phyloP scores from a whole-genome alignment of 2,329 filamentous ascomycete species.

The Neopestalotiopsis clavispora region DNA sequence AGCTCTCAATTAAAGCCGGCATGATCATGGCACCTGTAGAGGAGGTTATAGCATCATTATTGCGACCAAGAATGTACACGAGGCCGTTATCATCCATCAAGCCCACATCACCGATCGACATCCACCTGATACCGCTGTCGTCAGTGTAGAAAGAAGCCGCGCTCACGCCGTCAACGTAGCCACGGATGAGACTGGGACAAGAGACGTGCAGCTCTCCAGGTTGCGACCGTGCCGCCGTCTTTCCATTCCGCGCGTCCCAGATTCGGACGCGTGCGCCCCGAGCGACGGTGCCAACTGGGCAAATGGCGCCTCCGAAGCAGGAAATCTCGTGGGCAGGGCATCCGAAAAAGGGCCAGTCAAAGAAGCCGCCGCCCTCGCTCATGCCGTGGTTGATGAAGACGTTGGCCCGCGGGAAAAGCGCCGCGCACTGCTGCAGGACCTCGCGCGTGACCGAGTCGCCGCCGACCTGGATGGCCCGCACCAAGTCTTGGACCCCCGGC shows the following conservation, averaged over 20 bases:
- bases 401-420: constrained; percentile 19
- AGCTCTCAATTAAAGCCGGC: constrained; percentile 20
- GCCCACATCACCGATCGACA: constrained; percentile 20
- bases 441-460: constrained; percentile 22
- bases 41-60: constrained; percentile 12
- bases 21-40: constrained; percentile 17
- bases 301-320: constrained; percentile 11
- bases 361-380: constrained; percentile 21
- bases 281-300: background rate
- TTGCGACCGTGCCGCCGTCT: background rate
- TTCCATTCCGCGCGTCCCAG: background rate
- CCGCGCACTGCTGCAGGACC: constrained; percentile 19
- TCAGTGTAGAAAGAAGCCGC: background rate
- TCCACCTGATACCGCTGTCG: constrained; percentile 10
- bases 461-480: constrained; percentile 19
- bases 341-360: constrained; percentile 19
- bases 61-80: constrained; percentile 20
- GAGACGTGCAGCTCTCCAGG: constrained; percentile 4
- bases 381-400: constrained; percentile 23
- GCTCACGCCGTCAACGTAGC: background rate
- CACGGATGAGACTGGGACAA: background rate
- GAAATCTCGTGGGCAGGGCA: constrained; percentile 7
- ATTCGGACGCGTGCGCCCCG: background rate
- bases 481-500: constrained; percentile 2
- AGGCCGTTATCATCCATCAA: constrained; percentile 16